Evolutionary conservation across 176 grass and related monocot species (phyloP), one percentile per base, ranked within the genome.

Genomic region (Panicum miliaceum): DNA sequence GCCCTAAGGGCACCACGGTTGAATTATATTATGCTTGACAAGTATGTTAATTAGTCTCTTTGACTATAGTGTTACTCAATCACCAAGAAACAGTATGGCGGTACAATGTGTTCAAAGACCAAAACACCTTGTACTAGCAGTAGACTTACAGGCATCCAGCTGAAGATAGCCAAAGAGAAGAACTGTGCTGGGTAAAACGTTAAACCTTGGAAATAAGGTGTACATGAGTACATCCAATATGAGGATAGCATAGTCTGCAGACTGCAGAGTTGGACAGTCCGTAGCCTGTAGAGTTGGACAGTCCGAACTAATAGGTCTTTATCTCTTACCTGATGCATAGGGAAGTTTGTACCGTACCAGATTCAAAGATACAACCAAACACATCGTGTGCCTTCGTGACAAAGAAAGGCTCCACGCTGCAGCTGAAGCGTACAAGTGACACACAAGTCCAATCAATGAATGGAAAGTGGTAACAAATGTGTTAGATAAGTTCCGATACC

Each of bases 361-460:
- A 59, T 72, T 12, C 81, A 47, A 25, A 72, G 41, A 25, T 37
- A 16, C 51, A 53, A 53, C 27, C 23, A 45, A 64, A 40, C 37
- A 48, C 38, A 46, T 22, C 25, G 42, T 47, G 7, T 71, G 2
- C 27, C 81, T 83, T 50, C 20, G 64, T 51, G 20, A 63, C 23
- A 83, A 18, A 35, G 46, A 64, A 34, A 50, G 60, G 65, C 20
- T 52, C 20, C 14, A 75, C 71, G 14, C 22, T 37, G 63, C 59
- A 84, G 20, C 42, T 52, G 59, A 37, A 84, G 81, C 71, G 22
- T 53, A 64, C 81, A 53, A 74, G 58, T 66, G 66, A 52, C 71
- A 65, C 22, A 26, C n/a, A 56, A 22, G 29, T 74, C 20, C 43
- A 75, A 53, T 40, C 43, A 36, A 47, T 25, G 4, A 48, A 22